A percentile compares a stretch with the other conserved stretches of the same genome.
These are phyloP conservation scores for Penicillium manginii DNA, from an alignment of 495 filamentous ascomycete genomes.

Conservation along the genomic window DNA sequence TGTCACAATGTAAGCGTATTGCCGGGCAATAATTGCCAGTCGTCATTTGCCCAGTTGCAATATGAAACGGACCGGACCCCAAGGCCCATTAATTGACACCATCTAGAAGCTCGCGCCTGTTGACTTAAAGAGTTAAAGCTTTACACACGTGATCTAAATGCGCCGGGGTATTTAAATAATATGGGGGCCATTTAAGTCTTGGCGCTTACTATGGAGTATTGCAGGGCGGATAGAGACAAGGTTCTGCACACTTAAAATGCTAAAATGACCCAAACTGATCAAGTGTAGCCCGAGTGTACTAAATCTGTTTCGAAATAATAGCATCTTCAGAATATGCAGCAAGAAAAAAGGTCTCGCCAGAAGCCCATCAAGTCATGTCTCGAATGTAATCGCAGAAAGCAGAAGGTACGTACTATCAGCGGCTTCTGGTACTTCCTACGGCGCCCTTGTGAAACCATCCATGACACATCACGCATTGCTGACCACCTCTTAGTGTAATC, in stretches of 20 bases:
- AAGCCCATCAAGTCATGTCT: slow-evolving; percentile 28
- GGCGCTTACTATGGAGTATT: slow-evolving; percentile 7
- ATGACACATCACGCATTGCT: slow-evolving; percentile 9
- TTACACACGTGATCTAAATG: slow-evolving; percentile 4
- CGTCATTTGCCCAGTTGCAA: background rate
- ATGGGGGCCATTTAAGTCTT: slow-evolving; percentile 13
- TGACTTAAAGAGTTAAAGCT: background rate
- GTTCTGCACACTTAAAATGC: slow-evolving; percentile 7
- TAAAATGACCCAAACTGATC: slow-evolving; percentile 7
- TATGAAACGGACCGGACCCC: slow-evolving; percentile 2
- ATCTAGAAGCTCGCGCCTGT: background rate
- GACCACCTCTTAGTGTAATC: slow-evolving; percentile 20
- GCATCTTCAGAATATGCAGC: background rate
- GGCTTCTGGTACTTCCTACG: background rate
- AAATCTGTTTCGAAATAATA: no score
- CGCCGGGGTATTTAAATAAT: slow-evolving; percentile 1
- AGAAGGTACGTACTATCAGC: slow-evolving; percentile 15
- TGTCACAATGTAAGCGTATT: background rate
- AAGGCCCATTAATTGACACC: background rate
- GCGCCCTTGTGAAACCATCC: background rate
- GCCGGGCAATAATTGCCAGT: background rate
- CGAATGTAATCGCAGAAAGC: slow-evolving; percentile 29
- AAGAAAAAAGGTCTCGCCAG: slow-evolving; percentile 18
- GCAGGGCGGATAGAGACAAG: background rate
- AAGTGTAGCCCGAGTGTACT: background rate